A percentile compares a stretch with the other conserved stretches of the same genome.
These are phyloP conservation scores for Quercus rubra DNA, from an alignment of 306 rosid species.

Conservation along the genomic window DNA sequence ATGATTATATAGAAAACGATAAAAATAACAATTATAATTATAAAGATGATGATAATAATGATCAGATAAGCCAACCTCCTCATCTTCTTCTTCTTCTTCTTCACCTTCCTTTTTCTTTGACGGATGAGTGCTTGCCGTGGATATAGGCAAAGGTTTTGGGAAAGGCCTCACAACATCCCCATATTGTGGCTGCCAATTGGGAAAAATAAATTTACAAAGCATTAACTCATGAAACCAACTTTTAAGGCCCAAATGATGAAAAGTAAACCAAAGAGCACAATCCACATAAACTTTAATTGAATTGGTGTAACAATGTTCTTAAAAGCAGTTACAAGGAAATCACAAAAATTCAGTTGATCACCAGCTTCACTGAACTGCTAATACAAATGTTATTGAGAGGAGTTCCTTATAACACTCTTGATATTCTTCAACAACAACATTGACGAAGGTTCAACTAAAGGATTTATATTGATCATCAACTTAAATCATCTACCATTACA, in stretches of 20 bases:
- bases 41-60: neutral
- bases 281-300: neutral
- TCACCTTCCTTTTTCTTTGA: constrained; percentile 49
- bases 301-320: neutral
- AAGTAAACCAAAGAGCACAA: neutral
- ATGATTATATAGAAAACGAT: too few species aligned
- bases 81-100: constrained; percentile 34
- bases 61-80: constrained; percentile 47
- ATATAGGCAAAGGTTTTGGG: constrained; percentile 72
- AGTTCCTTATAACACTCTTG: neutral
- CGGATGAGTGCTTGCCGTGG: constrained; percentile 27
- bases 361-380: neutral
- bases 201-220: neutral
- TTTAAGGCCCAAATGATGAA: neutral
- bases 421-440: neutral
- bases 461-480: neutral
- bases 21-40: neutral
- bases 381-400: neutral
- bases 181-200: constrained; percentile 54
- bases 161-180: constrained; percentile 52
- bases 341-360: neutral
- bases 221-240: neutral
- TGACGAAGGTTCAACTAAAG: neutral
- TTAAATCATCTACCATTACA: neutral
- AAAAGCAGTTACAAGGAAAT: neutral